Percentiles rank a stretch among this genome's conserved stretches.
These are phyloP conservation scores for Coemansia sp. DNA, from an alignment of 192 early-diverging fungal species.

Conservation along the genomic window DNA sequence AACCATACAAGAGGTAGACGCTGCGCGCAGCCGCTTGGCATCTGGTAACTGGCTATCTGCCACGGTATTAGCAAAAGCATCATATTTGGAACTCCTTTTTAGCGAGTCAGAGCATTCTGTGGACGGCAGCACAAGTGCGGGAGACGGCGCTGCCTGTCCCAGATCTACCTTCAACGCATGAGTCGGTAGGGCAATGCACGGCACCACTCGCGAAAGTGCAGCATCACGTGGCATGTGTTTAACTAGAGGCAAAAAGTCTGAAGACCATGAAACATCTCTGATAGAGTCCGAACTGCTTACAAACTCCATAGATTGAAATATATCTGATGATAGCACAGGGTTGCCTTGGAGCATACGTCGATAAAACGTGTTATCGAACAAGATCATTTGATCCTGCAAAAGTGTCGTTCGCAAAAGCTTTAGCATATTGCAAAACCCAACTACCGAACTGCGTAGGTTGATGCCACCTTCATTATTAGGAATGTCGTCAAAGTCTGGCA, in stretches of 20 bases:
- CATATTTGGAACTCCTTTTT: not conserved
- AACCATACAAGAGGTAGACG: not conserved
- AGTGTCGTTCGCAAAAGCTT: slow-evolving; percentile 30
- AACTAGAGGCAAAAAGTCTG: slow-evolving; percentile 23
- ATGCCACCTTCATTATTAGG: not conserved
- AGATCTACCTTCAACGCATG: not conserved
- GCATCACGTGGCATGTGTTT: slow-evolving; percentile 3
- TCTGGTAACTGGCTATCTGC: not conserved
- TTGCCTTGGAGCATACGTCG: slow-evolving; percentile 34
- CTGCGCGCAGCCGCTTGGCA: not conserved
- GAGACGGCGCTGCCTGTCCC: not conserved
- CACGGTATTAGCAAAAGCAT: not conserved
- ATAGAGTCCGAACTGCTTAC: slow-evolving; percentile 8
- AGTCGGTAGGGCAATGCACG: not conserved
- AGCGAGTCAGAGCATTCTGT: not conserved
- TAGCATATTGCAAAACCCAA: slow-evolving; percentile 37
- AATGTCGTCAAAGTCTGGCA: slow-evolving; percentile 13
- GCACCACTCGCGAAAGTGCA: slow-evolving; percentile 7
- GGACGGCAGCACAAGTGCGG: not conserved
- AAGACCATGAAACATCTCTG: slow-evolving; percentile 12
- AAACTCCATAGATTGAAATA: slow-evolving; percentile 23
- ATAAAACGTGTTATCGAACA: slow-evolving; percentile 39
- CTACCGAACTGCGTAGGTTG: slow-evolving; percentile 11
- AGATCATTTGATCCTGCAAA: slow-evolving; percentile 35
- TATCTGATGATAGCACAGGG: slow-evolving; percentile 15